Conservation (phyloP, 2,329 filamentous ascomycete genomes). For the Gliomastix tumulicola region DNA sequence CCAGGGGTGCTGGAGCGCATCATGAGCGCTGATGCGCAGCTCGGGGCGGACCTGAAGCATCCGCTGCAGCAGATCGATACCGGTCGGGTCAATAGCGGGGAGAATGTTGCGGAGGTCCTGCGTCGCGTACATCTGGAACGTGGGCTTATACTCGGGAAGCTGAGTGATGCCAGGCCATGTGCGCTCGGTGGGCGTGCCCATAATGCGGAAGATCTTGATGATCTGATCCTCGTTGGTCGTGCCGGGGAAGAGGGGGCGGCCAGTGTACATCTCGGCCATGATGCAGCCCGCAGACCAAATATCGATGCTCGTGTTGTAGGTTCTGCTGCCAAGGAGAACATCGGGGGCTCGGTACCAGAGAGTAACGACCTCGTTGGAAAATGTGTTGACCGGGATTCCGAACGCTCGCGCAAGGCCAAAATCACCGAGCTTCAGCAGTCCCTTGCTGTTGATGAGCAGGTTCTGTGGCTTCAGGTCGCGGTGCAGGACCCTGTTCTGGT, state of each 20-base stretch:
- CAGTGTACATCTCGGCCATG: conserved; percentile 99
- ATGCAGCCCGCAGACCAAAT: conserved; percentile 99
- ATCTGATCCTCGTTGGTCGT: conserved; percentile 98
- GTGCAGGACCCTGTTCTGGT: conserved; percentile 93
- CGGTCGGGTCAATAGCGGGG: conserved; percentile 80
- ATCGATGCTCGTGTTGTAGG: conserved; percentile 99
- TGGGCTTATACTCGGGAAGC: conserved; percentile 96
- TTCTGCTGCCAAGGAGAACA: conserved; percentile 85
- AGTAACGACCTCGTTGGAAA: conserved; percentile 96
- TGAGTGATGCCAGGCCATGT: conserved; percentile 93
- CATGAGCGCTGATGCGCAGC: conserved; percentile 78
- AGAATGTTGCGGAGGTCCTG: conserved; percentile 83
- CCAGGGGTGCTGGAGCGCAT: conserved; percentile 87
- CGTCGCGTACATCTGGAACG: conserved; percentile 89
- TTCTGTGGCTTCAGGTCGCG: conserved; percentile 96
- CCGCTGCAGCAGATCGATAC: conserved; percentile 77
- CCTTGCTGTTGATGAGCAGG: conserved; percentile 87
- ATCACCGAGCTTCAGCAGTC: conserved; percentile 85
- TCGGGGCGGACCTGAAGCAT: conserved; percentile 94
- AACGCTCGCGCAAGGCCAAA: conserved; percentile 93
- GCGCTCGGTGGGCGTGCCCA: conserved; percentile 94
- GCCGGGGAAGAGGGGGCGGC: conserved; percentile 88
- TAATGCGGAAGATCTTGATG: conserved; percentile 93
- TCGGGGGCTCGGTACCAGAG: conserved; percentile 97
- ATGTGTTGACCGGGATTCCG: conserved; percentile 95